phyloP scores from a whole-genome alignment of 257 asterid species.

The Fraxinus pennsylvanica region DNA sequence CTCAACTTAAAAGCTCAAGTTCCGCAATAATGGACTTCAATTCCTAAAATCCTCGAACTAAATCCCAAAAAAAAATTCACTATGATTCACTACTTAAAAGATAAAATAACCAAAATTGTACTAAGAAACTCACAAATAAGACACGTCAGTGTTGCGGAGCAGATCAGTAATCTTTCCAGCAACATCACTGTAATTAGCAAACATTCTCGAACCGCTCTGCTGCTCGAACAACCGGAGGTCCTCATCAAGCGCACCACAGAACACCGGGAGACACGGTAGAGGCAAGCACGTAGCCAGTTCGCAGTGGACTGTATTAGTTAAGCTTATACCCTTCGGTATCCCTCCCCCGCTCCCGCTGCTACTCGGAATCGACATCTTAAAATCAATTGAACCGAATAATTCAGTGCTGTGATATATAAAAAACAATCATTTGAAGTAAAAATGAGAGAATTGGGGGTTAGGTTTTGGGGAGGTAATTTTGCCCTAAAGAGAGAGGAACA shows the following conservation, averaged over 20 bases:
- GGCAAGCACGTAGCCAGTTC: constrained; percentile 89
- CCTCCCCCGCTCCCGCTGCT: constrained; percentile 38
- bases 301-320: constrained; percentile 79
- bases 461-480: constrained; percentile 30
- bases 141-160: constrained; percentile 72
- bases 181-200: constrained; percentile 51
- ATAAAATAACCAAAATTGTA: background rate
- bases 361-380: constrained; percentile 49
- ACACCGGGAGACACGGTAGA: constrained; percentile 90
- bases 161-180: constrained; percentile 77
- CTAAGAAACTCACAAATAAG: constrained; percentile 76
- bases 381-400: constrained; percentile 26
- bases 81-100: constrained; percentile 10
- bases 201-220: constrained; percentile 43
- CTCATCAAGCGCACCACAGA: constrained; percentile 85
- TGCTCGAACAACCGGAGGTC: constrained; percentile 67
- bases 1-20: constrained; percentile 4
- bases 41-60: constrained; percentile 21
- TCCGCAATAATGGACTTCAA: constrained; percentile 16
- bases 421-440: constrained; percentile 16
- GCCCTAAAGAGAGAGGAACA: constrained; percentile 66
- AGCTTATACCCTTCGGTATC: constrained; percentile 71
- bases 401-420: constrained; percentile 1
- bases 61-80: constrained; percentile 23
- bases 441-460: constrained; percentile 25